A percentile compares a stretch with the other conserved stretches of the same genome.
These are phyloP conservation scores for Dillenia suffruticosa DNA, from an alignment of 164 flowering plant genomes.

Conservation along the genomic window DNA sequence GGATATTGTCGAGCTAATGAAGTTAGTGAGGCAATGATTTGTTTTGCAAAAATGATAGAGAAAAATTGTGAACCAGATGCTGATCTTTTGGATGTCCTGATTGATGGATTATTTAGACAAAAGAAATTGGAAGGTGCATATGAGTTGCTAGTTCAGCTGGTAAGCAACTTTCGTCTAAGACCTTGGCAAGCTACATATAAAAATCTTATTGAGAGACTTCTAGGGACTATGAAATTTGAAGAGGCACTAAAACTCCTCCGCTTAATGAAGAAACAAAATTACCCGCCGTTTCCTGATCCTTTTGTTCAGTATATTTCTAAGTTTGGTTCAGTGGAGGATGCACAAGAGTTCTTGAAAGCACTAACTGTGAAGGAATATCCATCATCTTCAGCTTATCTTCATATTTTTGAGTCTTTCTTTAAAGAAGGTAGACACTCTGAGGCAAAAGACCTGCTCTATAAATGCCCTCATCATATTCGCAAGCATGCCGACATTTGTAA, in stretches of 20 bases:
- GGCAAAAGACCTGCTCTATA: constrained; percentile 75
- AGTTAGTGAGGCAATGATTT: constrained; percentile 54
- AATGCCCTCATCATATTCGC: constrained; percentile 80
- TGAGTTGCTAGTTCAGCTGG: constrained; percentile 58
- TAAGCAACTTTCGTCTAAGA: constrained; percentile 31
- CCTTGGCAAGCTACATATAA: constrained; percentile 95
- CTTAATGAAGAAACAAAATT: constrained; percentile 65
- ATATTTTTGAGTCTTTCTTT: constrained; percentile 49
- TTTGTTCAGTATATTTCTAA: constrained; percentile 60
- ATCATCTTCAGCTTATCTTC: constrained; percentile 45
- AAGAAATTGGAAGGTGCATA: constrained; percentile 52
- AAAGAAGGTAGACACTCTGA: constrained; percentile 72
- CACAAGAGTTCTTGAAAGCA: constrained; percentile 52
- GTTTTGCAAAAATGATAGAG: constrained; percentile 67
- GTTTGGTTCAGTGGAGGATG: constrained; percentile 79
- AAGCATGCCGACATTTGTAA: constrained; percentile 41
- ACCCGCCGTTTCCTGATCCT: constrained; percentile 71
- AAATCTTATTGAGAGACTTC: constrained; percentile 52
- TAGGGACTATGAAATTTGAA: constrained; percentile 56
- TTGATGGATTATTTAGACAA: constrained; percentile 52
- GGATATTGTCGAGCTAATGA: constrained; percentile 66
- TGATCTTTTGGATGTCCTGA: constrained; percentile 64
- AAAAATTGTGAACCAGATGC: constrained; percentile 64
- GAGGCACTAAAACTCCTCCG: constrained; percentile 71
- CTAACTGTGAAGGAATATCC: constrained; percentile 52